These are phyloP conservation scores for Mycocentrospora acerina DNA, from an alignment of 2,329 filamentous ascomycete genomes.

Conservation along the genomic window DNA sequence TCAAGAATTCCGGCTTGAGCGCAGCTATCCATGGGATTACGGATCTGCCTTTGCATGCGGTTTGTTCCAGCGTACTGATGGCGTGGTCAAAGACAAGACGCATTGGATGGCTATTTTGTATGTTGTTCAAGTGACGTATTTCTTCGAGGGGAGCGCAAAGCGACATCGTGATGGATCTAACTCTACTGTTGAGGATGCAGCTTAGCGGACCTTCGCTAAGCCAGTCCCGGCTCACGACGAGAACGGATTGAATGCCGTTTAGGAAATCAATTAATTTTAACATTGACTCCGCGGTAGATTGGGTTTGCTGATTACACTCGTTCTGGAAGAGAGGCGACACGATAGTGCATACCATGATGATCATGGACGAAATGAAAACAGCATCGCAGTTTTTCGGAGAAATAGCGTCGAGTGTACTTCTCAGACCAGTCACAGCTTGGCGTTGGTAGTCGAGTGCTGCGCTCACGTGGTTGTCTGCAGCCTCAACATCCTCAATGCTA, in stretches of 20 bases:
- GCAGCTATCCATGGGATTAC: constrained; percentile 1
- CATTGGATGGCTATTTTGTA: neutral
- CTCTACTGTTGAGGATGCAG: constrained; percentile 7
- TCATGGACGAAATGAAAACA: constrained; percentile 8
- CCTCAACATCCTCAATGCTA: neutral
- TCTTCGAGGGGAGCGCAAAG: too few species aligned
- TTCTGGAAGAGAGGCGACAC: constrained; percentile 11
- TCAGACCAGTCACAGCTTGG: constrained; percentile 7
- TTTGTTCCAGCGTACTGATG: constrained; percentile 2
- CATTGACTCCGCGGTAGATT: constrained; percentile 9
- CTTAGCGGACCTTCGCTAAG: constrained; percentile 10
- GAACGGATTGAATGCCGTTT: constrained; percentile 8
- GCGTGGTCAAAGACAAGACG: constrained; percentile 1
- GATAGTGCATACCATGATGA: constrained; percentile 15
- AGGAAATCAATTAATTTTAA: constrained; percentile 10
- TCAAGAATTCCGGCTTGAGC: constrained; percentile 4
- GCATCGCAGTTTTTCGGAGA: constrained; percentile 10
- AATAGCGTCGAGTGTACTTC: constrained; percentile 3
- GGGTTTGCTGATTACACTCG: constrained; percentile 1
- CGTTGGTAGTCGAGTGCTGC: constrained; percentile 4
- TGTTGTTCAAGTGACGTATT: too few species aligned
- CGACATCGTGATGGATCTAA: too few species aligned
- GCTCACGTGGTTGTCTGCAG: neutral
- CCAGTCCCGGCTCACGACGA: constrained; percentile 7
- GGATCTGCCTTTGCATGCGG: neutral